Evolutionary conservation across 441 rosid species (phyloP).

Genomic region (Mallotus japonicus): DNA sequence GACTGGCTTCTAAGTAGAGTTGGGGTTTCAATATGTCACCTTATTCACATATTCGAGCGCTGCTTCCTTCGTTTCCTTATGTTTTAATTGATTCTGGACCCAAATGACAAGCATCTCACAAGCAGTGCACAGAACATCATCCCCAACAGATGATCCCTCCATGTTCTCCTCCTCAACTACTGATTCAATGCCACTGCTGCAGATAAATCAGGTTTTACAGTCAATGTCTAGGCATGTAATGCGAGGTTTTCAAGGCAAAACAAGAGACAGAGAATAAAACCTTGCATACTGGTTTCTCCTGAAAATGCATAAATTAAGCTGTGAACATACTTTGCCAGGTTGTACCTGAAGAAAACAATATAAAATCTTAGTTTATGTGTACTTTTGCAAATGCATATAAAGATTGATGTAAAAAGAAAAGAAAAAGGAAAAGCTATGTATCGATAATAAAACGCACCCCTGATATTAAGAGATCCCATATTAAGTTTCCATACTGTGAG

Average conservation of each 20-base stretch:
- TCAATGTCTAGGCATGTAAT: not conserved
- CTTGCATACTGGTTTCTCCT: conserved; percentile 27
- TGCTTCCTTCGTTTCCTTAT: conserved; percentile 51
- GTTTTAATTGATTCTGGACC: conserved; percentile 61
- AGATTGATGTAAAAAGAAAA: not conserved
- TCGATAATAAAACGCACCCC: conserved; percentile 42
- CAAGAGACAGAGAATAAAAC: conserved; percentile 18
- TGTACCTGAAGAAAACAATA: conserved; percentile 39
- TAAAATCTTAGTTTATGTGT: not conserved
- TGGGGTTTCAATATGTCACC: conserved; percentile 29
- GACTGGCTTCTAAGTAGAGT: not conserved
- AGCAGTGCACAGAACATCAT: conserved; percentile 42
- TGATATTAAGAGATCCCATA: conserved; percentile 66
- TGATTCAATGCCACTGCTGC: conserved; percentile 38
- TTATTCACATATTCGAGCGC: conserved; percentile 49
- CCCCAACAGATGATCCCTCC: conserved; percentile 25
- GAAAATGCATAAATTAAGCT: conserved; percentile 53
- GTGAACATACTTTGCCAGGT: conserved; percentile 55
- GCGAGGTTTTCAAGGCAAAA: not conserved
- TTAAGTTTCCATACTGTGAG: conserved; percentile 61
- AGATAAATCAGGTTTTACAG: not conserved
- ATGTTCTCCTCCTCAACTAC: conserved; percentile 39
- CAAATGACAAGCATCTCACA: conserved; percentile 76
- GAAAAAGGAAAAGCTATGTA: not conserved
- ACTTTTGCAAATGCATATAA: not conserved